These are phyloP conservation scores for Sugiyamaella lignohabitans DNA, from an alignment of 805 yeast genomes.

Conservation along the genomic window DNA sequence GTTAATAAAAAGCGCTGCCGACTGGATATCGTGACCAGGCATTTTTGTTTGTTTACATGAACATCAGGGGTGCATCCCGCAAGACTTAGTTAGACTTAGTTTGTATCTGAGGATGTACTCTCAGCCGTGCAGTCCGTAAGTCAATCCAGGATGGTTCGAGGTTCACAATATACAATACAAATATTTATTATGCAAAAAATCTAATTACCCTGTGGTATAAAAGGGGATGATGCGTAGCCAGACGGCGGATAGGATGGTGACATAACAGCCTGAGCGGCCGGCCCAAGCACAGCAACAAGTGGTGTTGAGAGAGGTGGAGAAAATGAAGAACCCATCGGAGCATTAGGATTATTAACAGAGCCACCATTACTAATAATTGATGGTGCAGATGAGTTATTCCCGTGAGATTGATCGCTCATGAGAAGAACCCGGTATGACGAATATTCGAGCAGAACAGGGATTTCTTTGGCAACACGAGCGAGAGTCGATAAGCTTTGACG, in stretches of 20 bases:
- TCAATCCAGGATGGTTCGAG: too few relatives aligned
- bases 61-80: too few relatives aligned
- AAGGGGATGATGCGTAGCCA: background rate
- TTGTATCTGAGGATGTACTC: too few relatives aligned
- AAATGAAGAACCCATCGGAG: slow-evolving; percentile 4
- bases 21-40: slow-evolving; percentile 10
- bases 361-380: slow-evolving; percentile 1
- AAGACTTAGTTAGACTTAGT: too few relatives aligned
- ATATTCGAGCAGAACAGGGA: slow-evolving; percentile 75
- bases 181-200: too few relatives aligned
- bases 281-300: slow-evolving; percentile 34
- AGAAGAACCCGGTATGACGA: slow-evolving; percentile 40
- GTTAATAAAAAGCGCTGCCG: slow-evolving; percentile 22
- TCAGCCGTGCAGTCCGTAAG: too few relatives aligned
- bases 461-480: slow-evolving; percentile 86
- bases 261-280: slow-evolving; percentile 35
- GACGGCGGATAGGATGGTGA: slow-evolving; percentile 12
- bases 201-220: too few relatives aligned
- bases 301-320: slow-evolving; percentile 33
- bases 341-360: slow-evolving; percentile 12
- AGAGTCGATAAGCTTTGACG: slow-evolving; percentile 72
- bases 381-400: slow-evolving; percentile 9
- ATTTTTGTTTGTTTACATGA: too few relatives aligned
- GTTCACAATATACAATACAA: too few relatives aligned
- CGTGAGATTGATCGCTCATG: slow-evolving; percentile 13